Conservation (phyloP, 768 basidiomycete genomes). For the Sarcodon sp. region DNA sequence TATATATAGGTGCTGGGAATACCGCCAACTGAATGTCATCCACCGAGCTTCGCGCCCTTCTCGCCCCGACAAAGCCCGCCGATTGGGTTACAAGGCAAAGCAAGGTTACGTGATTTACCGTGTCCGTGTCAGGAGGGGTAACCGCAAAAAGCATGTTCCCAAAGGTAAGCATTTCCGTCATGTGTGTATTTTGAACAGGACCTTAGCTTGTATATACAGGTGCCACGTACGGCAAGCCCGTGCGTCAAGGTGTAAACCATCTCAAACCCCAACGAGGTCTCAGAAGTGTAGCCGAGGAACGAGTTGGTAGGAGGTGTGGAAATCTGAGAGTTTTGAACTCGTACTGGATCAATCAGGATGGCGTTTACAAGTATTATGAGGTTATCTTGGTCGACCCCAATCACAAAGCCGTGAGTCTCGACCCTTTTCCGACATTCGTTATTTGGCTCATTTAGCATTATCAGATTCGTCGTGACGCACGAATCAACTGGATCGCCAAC, state of each 20-base stretch:
- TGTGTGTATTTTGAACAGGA: background rate
- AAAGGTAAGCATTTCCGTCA: slow-evolving; percentile 51
- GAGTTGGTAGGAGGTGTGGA: slow-evolving; percentile 91
- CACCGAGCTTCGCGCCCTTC: slow-evolving; percentile 98
- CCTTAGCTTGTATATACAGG: slow-evolving; percentile 26
- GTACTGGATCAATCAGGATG: slow-evolving; percentile 99
- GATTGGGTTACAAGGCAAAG: slow-evolving; percentile 99
- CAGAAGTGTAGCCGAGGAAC: slow-evolving; percentile 92
- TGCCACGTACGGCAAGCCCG: slow-evolving; percentile 98
- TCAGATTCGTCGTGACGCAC: slow-evolving; percentile 86
- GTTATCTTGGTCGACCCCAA: slow-evolving; percentile 95
- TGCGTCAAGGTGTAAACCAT: slow-evolving; percentile 98
- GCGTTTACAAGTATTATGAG: slow-evolving; percentile 98
- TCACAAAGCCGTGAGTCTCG: slow-evolving; percentile 74
- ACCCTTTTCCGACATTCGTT: background rate
- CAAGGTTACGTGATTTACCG: slow-evolving; percentile 99
- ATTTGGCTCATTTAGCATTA: slow-evolving; percentile 6
- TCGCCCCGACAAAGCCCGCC: slow-evolving; percentile 97
- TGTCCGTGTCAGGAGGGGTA: slow-evolving; percentile 92
- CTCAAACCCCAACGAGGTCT: slow-evolving; percentile 94
- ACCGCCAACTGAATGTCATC: slow-evolving; percentile 95
- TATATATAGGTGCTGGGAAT: slow-evolving; percentile 84
- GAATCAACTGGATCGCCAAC: slow-evolving; percentile 98
- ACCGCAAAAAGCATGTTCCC: slow-evolving; percentile 96
- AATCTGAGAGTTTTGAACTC: slow-evolving; percentile 96